These are phyloP conservation scores for Secale cereale DNA, from an alignment of 176 grass and related monocot genomes.

Conservation along the genomic window DNA sequence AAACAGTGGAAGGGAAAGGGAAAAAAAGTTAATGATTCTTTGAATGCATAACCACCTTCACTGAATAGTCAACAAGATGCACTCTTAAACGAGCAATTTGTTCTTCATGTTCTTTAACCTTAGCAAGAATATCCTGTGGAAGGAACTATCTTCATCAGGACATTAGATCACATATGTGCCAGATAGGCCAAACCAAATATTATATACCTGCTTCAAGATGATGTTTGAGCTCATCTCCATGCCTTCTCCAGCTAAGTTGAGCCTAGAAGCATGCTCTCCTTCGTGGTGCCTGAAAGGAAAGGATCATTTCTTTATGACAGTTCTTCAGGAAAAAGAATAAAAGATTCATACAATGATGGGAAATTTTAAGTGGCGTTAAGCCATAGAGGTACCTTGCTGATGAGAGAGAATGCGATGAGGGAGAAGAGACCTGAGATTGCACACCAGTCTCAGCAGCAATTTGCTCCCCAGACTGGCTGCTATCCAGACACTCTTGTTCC, in stretches of 20 bases:
- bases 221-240: conserved; percentile 47
- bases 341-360: background rate
- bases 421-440: conserved; percentile 65
- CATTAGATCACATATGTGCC: background rate
- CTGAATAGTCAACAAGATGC: conserved; percentile 76
- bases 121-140: conserved; percentile 66
- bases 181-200: background rate
- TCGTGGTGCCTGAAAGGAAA: conserved; percentile 56
- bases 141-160: conserved; percentile 26
- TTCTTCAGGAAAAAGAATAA: conserved; percentile 4
- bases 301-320: background rate
- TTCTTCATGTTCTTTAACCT: conserved; percentile 83
- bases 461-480: conserved; percentile 39
- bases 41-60: conserved; percentile 46
- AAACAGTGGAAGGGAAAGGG: background rate
- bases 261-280: conserved; percentile 52
- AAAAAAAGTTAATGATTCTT: background rate
- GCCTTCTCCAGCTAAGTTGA: conserved; percentile 40
- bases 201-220: conserved; percentile 73
- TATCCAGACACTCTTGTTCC: conserved; percentile 38
- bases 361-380: background rate
- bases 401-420: conserved; percentile 62
- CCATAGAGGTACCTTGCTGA: conserved; percentile 51
- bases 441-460: conserved; percentile 25
- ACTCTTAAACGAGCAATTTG: conserved; percentile 74